These are phyloP conservation scores for Pilatotrama ljubarskyi DNA, from an alignment of 768 basidiomycete species.

Conservation along the genomic window DNA sequence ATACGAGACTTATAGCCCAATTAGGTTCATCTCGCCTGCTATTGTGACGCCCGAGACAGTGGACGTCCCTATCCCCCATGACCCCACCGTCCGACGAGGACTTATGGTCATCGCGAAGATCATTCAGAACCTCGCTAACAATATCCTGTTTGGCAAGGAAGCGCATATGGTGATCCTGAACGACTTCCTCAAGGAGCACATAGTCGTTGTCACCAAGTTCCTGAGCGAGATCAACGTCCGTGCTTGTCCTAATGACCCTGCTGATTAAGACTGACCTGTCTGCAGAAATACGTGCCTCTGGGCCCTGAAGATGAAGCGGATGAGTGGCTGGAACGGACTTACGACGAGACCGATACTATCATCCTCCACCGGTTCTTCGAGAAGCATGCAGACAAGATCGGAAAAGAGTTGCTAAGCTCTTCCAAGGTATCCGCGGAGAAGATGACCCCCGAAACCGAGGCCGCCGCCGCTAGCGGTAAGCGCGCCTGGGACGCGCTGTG, in stretches of 20 bases:
- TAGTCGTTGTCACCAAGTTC: constrained; percentile 72
- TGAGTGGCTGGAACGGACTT: constrained; percentile 73
- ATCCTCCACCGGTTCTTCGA: constrained; percentile 84
- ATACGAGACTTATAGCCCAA: neutral
- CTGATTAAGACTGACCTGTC: neutral
- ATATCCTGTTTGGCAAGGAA: constrained; percentile 91
- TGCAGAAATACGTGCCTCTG: constrained; percentile 44
- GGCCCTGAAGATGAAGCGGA: constrained; percentile 62
- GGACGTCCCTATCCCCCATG: constrained; percentile 77
- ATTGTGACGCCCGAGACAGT: constrained; percentile 84
- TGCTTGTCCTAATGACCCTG: neutral
- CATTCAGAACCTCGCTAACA: constrained; percentile 92
- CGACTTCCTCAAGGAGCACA: constrained; percentile 68
- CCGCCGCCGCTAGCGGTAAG: constrained; percentile 62
- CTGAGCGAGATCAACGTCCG: constrained; percentile 73
- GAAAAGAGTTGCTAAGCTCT: constrained; percentile 79
- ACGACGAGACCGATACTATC: constrained; percentile 82
- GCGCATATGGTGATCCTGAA: constrained; percentile 82
- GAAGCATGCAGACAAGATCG: constrained; percentile 84
- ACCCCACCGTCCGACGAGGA: constrained; percentile 64
- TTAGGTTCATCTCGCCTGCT: constrained; percentile 87
- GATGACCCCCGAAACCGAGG: constrained; percentile 39
- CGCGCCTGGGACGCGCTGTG: constrained; percentile 85
- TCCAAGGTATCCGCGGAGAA: constrained; percentile 49
- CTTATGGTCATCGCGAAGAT: constrained; percentile 88